Percentiles rank a stretch among this genome's conserved stretches.
Evolutionary conservation across 2,329 filamentous ascomycete genomes (phyloP).

Genomic region (Aphanoascus verrucosus): DNA sequence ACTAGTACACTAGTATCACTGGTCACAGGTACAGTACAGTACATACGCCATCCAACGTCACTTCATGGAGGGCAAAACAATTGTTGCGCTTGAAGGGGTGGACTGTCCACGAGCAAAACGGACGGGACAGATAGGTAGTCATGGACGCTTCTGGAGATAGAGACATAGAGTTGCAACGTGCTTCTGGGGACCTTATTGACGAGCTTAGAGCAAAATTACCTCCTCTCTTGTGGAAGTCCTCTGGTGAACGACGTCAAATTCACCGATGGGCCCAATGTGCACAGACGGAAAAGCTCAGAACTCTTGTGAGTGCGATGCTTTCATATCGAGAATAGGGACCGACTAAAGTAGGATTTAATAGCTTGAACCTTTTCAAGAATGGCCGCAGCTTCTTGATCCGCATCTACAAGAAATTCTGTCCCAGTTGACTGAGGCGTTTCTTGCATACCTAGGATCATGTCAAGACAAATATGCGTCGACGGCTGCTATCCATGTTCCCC

Average conservation of each 20-base stretch:
- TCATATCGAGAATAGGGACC: not conserved
- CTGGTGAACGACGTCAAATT: constrained; percentile 21
- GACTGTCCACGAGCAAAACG: not conserved
- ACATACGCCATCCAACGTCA: not conserved
- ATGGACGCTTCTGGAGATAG: constrained; percentile 39
- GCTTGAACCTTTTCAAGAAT: constrained; percentile 88
- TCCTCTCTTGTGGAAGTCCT: constrained; percentile 33
- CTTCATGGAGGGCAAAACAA: not conserved
- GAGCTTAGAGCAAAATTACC: constrained; percentile 36
- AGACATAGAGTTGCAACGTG: constrained; percentile 39
- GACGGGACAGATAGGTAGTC: not conserved
- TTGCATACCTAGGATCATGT: constrained; percentile 49
- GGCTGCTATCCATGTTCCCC: constrained; percentile 16
- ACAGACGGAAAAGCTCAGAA: constrained; percentile 32
- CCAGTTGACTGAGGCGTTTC: constrained; percentile 61
- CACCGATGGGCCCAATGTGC: constrained; percentile 31
- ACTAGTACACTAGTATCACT: not conserved
- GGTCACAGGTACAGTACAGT: not conserved
- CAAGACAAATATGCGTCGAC: constrained; percentile 32
- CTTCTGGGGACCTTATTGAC: constrained; percentile 34
- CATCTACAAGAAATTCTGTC: constrained; percentile 67
- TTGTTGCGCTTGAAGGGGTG: not conserved
- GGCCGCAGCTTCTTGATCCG: constrained; percentile 83
- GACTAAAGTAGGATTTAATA: constrained; percentile 16
- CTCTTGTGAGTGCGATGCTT: constrained; percentile 27